Base-by-base conservation (phyloP, 2,329 filamentous ascomycete species). In the Periconia sp. region DNA sequence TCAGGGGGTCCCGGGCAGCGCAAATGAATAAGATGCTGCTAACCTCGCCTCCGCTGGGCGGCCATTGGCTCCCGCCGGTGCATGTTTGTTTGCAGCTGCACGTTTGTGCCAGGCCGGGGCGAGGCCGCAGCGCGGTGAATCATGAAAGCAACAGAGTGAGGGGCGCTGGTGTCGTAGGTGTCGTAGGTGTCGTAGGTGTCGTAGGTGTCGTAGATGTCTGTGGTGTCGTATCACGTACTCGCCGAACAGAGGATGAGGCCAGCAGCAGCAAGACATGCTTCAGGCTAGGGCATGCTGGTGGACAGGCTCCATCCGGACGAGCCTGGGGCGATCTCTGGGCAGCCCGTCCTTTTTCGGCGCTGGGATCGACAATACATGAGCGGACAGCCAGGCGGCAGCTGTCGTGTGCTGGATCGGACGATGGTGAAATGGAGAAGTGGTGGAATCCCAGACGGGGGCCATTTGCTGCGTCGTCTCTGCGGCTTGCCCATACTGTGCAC, bases 11-110 rank as follows among this genome's bases (percentile, higher is more conserved):
- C 62, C 48, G 47, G 64, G 29, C 25, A 24, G 35, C 29, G 48
- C 54, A 67, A 65, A 67, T 68, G 63, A 66, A 63, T 46, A 52
- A 51, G 39, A 49, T 36, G 52, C n/a, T 39, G 46, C 54, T 57
- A 53, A 58, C 45, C 43, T 41, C 50, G 53, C 18, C 28, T 36
- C 50, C 45, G 51, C 30, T 18, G 50, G 36, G 33, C 31, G 32
- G 33, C 40, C 11, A 59, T 57, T 57, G 51, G 53, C 40, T 41
- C 43, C 36, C 22, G 43, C 23, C 12, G 16, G 40, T 26, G 37
- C 11, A n/a, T 47, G 47, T 50, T 48, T 57, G 50, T 48, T 53
- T 50, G 52, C 40, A 35, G 46, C 42, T 23, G 42, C 30, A 12
- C 17, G 36, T 39, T 33, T 34, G 34, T 10, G 35, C 23, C 9